Evolutionary conservation across 192 early-diverging fungal species (phyloP).

Genomic region (Jimgerdemannia lactiflua): DNA sequence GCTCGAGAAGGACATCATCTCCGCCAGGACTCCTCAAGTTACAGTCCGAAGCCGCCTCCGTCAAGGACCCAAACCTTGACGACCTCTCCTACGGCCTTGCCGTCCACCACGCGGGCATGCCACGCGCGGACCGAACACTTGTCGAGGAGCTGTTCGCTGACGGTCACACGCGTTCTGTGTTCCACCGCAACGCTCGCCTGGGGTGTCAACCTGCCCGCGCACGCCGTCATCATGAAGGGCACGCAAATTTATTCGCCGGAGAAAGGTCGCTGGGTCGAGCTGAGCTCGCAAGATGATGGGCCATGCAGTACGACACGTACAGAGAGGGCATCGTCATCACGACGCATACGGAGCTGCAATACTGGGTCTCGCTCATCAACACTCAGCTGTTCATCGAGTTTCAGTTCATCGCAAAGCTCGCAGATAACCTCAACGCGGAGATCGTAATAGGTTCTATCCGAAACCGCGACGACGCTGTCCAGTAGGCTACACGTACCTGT

Average conservation of each 20-base stretch:
- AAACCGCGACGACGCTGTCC: constrained; percentile 90
- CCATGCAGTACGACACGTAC: constrained; percentile 90
- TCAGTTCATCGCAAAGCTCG: constrained; percentile 82
- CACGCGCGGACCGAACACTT: constrained; percentile 82
- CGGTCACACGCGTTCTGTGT: constrained; percentile 87
- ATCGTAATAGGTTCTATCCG: constrained; percentile 91
- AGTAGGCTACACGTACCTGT: constrained; percentile 93
- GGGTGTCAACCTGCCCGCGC: constrained; percentile 99
- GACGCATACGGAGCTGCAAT: constrained; percentile 86
- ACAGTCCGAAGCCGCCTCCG: constrained; percentile 73
- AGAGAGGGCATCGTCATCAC: constrained; percentile 99
- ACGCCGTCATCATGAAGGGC: constrained; percentile 98
- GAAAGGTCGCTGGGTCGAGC: constrained; percentile 92
- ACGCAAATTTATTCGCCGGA: constrained; percentile 97
- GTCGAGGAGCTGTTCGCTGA: constrained; percentile 94
- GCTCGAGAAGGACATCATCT: constrained; percentile 84
- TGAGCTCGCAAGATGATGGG: constrained; percentile 98
- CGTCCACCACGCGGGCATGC: constrained; percentile 98
- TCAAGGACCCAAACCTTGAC: constrained; percentile 80
- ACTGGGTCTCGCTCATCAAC: constrained; percentile 93
- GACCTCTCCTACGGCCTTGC: constrained; percentile 95
- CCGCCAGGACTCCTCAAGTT: constrained; percentile 73
- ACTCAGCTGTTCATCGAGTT: constrained; percentile 98
- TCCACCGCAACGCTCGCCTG: constrained; percentile 98
- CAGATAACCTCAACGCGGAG: constrained; percentile 96